phyloP scores from a whole-genome alignment of 1,139 yeast genomes.

The Yamadazyma conglobata region DNA sequence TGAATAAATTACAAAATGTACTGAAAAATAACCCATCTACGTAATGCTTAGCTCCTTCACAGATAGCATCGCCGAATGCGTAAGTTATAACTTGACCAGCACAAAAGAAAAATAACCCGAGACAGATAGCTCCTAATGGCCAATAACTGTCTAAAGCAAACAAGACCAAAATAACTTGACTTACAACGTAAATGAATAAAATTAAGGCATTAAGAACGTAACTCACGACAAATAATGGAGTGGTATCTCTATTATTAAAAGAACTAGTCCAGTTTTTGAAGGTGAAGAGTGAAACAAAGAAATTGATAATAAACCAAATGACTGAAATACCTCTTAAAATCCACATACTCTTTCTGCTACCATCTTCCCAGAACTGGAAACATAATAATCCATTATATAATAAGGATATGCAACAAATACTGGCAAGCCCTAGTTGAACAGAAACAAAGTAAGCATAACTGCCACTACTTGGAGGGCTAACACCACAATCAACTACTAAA shows the following conservation, averaged over 20 bases:
- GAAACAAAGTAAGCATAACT: constrained; percentile 82
- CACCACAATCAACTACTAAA: constrained; percentile 86
- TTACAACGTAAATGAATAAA: constrained; percentile 56
- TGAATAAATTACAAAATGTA: constrained; percentile 70
- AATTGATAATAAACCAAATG: constrained; percentile 59
- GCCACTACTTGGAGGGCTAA: constrained; percentile 76
- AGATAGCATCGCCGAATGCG: constrained; percentile 61
- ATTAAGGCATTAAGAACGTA: constrained; percentile 70
- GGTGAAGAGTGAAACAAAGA: constrained; percentile 65
- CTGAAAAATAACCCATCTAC: constrained; percentile 89
- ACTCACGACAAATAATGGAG: constrained; percentile 62
- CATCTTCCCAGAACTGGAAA: constrained; percentile 93
- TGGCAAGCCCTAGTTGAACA: constrained; percentile 69
- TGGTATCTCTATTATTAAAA: constrained; percentile 44
- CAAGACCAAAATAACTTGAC: constrained; percentile 69
- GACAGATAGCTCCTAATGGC: constrained; percentile 78
- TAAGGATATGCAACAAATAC: constrained; percentile 67
- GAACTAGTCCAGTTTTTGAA: constrained; percentile 65
- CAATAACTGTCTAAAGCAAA: constrained; percentile 72
- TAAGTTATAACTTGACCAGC: constrained; percentile 76
- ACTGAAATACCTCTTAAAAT: constrained; percentile 47
- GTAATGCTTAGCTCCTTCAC: constrained; percentile 75
- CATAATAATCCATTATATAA: constrained; percentile 75
- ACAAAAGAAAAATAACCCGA: constrained; percentile 72
- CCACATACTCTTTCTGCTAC: constrained; percentile 64